A percentile compares a stretch with the other conserved stretches of the same genome.
phyloP scores from a whole-genome alignment of 2,329 filamentous ascomycete species.

The Ophiostoma montium region DNA sequence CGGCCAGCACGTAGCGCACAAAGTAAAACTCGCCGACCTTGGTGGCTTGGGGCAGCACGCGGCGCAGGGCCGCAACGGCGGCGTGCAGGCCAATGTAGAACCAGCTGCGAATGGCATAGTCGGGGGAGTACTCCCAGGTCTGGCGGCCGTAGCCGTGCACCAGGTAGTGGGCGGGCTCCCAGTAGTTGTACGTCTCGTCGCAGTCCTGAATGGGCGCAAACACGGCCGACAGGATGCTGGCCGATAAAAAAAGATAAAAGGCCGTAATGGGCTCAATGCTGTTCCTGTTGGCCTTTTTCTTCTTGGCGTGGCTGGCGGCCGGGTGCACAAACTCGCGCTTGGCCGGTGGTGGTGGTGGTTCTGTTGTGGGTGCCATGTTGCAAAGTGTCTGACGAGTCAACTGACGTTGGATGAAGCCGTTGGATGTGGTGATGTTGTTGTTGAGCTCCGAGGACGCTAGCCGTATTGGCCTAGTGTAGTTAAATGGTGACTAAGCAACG shows the following conservation, averaged over 20 bases:
- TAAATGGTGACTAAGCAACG: background rate
- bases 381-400: background rate
- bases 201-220: constrained; percentile 93
- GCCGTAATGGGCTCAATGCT: constrained; percentile 57
- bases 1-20: constrained; percentile 60
- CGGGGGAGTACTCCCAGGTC: constrained; percentile 97
- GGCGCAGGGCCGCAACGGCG: constrained; percentile 49
- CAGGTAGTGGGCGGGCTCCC: constrained; percentile 92
- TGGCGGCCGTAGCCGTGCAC: constrained; percentile 85
- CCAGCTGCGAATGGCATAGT: constrained; percentile 93
- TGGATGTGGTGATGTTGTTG: background rate
- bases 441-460: background rate
- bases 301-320: constrained; percentile 34
- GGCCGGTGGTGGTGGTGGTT: constrained; percentile 11
- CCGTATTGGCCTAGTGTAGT: background rate
- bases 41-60: constrained; percentile 45
- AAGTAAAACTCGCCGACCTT: constrained; percentile 76
- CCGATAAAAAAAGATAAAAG: constrained; percentile 66
- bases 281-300: constrained; percentile 23
- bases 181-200: constrained; percentile 98
- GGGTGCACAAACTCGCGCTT: constrained; percentile 32
- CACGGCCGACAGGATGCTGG: constrained; percentile 61
- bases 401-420: no score
- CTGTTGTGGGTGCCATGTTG: constrained; percentile 23
- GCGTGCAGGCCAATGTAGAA: constrained; percentile 75